Evolutionary conservation across 2,329 filamentous ascomycete genomes (phyloP).

Genomic region (Colletotrichum aenigma): DNA sequence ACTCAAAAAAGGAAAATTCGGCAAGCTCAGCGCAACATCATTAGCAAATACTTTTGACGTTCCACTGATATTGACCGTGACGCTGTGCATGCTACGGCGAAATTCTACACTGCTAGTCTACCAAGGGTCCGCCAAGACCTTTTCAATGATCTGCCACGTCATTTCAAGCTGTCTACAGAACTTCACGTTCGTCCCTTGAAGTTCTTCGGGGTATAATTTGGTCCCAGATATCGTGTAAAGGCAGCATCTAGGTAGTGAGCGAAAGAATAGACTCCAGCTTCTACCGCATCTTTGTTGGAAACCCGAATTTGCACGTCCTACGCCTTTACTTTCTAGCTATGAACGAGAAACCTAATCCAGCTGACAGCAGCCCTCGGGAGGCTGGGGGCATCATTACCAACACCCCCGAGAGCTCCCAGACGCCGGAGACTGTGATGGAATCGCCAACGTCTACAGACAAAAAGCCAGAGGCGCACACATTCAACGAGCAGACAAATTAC

Average conservation of each 20-base stretch:
- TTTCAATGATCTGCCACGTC: background rate
- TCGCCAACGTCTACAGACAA: conserved; percentile 16
- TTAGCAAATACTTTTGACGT: background rate
- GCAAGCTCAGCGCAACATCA: background rate
- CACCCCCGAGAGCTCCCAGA: conserved; percentile 2
- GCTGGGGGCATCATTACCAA: background rate
- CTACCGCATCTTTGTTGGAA: background rate
- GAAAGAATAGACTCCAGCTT: background rate
- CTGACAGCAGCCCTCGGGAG: background rate
- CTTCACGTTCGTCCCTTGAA: background rate
- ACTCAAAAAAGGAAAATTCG: background rate
- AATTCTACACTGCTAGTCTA: background rate
- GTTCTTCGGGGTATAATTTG: background rate
- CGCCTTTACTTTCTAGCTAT: background rate
- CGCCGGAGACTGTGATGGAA: background rate
- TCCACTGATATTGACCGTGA: background rate
- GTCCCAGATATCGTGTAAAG: background rate
- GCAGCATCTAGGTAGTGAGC: background rate
- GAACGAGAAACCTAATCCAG: background rate
- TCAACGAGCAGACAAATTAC: conserved; percentile 63
- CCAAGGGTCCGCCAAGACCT: background rate
- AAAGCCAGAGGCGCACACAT: conserved; percentile 31
- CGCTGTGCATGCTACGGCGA: background rate
- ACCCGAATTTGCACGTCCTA: background rate
- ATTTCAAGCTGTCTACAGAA: background rate